phyloP scores from a whole-genome alignment of 1,284 basidiomycete genomes.

The Cryptococcus maquisensis region DNA sequence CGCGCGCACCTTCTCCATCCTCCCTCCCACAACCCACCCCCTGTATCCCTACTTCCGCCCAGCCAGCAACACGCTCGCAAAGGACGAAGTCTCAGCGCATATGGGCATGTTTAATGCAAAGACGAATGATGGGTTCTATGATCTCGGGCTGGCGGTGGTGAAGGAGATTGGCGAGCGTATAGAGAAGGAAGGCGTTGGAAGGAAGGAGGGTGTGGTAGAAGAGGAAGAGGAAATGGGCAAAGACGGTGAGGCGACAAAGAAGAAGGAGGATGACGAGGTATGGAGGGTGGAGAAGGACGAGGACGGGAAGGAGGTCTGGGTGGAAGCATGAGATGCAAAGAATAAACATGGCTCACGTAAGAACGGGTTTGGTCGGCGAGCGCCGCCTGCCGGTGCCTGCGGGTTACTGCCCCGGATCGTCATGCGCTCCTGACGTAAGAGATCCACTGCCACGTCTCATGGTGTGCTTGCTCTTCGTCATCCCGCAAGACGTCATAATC shows the following conservation, averaged over 20 bases:
- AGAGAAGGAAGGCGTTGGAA: slow-evolving; percentile 37
- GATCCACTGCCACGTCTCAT: no score
- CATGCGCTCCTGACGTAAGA: no score
- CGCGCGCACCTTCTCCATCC: slow-evolving; percentile 68
- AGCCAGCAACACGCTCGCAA: slow-evolving; percentile 61
- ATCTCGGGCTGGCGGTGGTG: slow-evolving; percentile 67
- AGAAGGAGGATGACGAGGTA: slow-evolving; percentile 11
- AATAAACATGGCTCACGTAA: background rate
- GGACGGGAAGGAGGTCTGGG: slow-evolving; percentile 26
- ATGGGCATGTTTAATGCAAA: slow-evolving; percentile 78
- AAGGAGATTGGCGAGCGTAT: slow-evolving; percentile 36
- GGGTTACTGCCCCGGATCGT: no score
- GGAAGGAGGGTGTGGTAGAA: slow-evolving; percentile 7
- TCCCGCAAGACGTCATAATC: no score
- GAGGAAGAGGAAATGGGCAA: slow-evolving; percentile 5
- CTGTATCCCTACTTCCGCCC: slow-evolving; percentile 59
- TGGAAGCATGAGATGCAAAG: slow-evolving; percentile 14
- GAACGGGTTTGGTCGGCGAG: no score
- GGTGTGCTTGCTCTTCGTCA: no score
- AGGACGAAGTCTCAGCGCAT: slow-evolving; percentile 81
- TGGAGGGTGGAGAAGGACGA: slow-evolving; percentile 23
- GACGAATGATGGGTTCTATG: slow-evolving; percentile 87
- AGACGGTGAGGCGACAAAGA: slow-evolving; percentile 3
- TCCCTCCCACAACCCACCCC: slow-evolving; percentile 59
- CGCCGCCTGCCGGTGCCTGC: no score